phyloP scores from a whole-genome alignment of 1,284 basidiomycete genomes.

The Trametes versicolor region DNA sequence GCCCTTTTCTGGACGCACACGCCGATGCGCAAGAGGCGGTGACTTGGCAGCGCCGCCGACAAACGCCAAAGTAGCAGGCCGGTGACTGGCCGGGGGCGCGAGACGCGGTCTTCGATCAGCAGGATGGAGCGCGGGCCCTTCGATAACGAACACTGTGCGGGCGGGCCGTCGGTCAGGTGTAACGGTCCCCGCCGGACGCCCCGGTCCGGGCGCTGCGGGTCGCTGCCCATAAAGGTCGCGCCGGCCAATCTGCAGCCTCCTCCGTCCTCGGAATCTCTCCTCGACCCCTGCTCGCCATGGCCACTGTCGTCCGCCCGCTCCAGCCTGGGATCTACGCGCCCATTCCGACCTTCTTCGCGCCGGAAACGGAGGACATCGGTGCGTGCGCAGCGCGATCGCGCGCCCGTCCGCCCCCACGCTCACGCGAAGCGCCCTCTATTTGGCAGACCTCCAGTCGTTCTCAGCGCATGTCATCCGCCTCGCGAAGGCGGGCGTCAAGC shows the following conservation, averaged over 20 bases:
- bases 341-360: constrained; percentile 86
- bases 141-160: constrained; percentile 23
- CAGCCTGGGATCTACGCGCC: constrained; percentile 86
- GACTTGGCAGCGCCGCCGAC: constrained; percentile 19
- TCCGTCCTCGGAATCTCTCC: constrained; percentile 31
- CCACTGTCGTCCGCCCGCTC: constrained; percentile 59
- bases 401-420: not conserved
- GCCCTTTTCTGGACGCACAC: not conserved
- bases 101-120: constrained; percentile 25
- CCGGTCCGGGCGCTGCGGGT: constrained; percentile 27
- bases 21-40: not conserved
- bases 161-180: constrained; percentile 36
- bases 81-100: constrained; percentile 5
- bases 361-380: constrained; percentile 85
- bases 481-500: constrained; percentile 78
- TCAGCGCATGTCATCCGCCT: constrained; percentile 77
- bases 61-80: constrained; percentile 17
- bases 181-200: constrained; percentile 11
- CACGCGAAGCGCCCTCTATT: not conserved
- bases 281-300: constrained; percentile 53
- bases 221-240: constrained; percentile 29
- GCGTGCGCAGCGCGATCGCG: constrained; percentile 39
- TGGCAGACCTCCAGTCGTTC: constrained; percentile 77
- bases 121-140: constrained; percentile 26
- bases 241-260: constrained; percentile 25